phyloP scores from a whole-genome alignment of 306 rosid species.

The Castanopsis chinensis region DNA sequence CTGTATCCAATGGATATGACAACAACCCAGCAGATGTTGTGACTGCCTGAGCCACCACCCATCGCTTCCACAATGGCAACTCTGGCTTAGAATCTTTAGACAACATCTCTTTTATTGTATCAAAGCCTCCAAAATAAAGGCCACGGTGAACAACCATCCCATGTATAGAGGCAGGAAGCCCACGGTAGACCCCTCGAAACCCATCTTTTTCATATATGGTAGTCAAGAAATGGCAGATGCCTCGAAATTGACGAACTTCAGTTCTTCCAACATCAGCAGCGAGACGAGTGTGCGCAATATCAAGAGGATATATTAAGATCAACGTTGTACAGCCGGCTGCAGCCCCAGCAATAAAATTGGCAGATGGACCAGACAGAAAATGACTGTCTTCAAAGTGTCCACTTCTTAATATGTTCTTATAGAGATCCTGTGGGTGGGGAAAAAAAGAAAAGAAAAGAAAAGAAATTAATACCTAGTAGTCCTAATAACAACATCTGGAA shows the following conservation, averaged over 20 bases:
- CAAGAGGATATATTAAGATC: constrained; percentile 81
- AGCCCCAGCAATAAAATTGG: constrained; percentile 85
- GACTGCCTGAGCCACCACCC: constrained; percentile 90
- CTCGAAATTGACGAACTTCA: constrained; percentile 73
- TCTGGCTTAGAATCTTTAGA: constrained; percentile 48
- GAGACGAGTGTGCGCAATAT: constrained; percentile 94
- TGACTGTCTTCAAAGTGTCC: constrained; percentile 40
- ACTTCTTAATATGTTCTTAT: constrained; percentile 62
- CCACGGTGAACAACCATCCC: constrained; percentile 94
- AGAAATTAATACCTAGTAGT: constrained; percentile 8
- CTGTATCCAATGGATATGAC: constrained; percentile 90
- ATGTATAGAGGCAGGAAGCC: constrained; percentile 93
- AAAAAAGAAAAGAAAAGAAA: constrained; percentile 10
- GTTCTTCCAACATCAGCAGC: constrained; percentile 88
- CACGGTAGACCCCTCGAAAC: constrained; percentile 70
- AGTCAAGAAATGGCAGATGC: constrained; percentile 76
- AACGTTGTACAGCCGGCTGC: constrained; percentile 91
- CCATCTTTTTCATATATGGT: constrained; percentile 69
- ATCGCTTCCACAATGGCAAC: constrained; percentile 73
- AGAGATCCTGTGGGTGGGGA: constrained; percentile 71
- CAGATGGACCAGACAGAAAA: constrained; percentile 65
- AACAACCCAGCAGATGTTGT: constrained; percentile 86
- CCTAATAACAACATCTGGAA: constrained; percentile 1
- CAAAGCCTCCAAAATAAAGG: constrained; percentile 93
- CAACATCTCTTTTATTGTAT: constrained; percentile 73